These are phyloP conservation scores for Brettanomyces custersianus DNA, from an alignment of 805 yeast species.

Conservation along the genomic window DNA sequence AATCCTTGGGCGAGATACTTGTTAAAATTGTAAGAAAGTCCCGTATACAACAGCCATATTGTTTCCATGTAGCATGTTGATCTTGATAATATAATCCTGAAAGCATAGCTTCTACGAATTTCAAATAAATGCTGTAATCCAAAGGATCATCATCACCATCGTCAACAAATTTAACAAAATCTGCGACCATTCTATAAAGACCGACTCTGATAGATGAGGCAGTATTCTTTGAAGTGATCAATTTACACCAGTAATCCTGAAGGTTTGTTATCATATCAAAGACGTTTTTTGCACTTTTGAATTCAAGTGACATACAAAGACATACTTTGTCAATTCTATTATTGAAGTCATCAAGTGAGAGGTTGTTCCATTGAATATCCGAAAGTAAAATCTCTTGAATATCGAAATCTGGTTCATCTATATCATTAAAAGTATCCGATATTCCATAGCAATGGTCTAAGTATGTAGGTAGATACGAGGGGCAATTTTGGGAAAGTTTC, in stretches of 20 bases:
- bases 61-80: not conserved
- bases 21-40: not conserved
- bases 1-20: slow-evolving; percentile 1
- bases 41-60: not conserved
- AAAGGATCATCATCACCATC: not conserved
- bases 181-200: not conserved
- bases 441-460: slow-evolving; percentile 5
- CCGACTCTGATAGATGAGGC: not conserved
- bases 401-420: not conserved
- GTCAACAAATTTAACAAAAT: not conserved
- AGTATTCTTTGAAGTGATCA: not conserved
- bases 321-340: not conserved
- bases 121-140: not conserved
- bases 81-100: not conserved
- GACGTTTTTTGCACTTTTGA: not conserved
- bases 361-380: not conserved
- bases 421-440: slow-evolving; percentile 2
- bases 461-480: slow-evolving; percentile 3
- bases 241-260: not conserved
- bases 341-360: not conserved
- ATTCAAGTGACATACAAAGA: not conserved
- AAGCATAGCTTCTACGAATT: slow-evolving; percentile 1
- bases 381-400: not conserved
- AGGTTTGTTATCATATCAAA: not conserved
- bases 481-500: not conserved